A percentile compares a stretch with the other conserved stretches of the same genome.
phyloP scores from a whole-genome alignment of 805 yeast genomes.

The Soucietia sequanensis region DNA sequence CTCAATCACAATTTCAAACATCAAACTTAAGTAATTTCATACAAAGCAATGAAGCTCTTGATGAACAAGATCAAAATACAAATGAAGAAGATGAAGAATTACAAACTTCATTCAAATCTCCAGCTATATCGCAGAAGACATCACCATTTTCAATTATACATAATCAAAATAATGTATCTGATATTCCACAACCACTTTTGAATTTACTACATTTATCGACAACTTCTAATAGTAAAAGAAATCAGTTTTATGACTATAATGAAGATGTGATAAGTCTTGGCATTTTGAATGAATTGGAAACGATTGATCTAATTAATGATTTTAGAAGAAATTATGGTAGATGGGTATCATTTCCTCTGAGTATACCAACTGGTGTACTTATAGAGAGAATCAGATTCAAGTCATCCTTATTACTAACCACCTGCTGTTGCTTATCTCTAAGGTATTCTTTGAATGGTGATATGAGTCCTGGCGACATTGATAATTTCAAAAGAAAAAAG shows the following conservation, averaged over 20 bases:
- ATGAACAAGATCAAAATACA: neutral
- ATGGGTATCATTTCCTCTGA: slow-evolving; percentile 72
- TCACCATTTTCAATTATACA: slow-evolving; percentile 47
- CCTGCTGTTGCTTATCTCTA: slow-evolving; percentile 62
- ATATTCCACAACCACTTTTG: slow-evolving; percentile 35
- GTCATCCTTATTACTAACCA: slow-evolving; percentile 64
- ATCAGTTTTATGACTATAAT: slow-evolving; percentile 13
- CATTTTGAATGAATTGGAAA: slow-evolving; percentile 48
- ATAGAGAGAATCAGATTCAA: slow-evolving; percentile 46
- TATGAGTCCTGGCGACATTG: slow-evolving; percentile 23
- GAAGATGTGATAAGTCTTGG: slow-evolving; percentile 53
- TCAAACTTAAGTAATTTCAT: slow-evolving; percentile 1
- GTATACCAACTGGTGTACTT: slow-evolving; percentile 46
- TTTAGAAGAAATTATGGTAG: slow-evolving; percentile 70
- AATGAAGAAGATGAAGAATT: slow-evolving; percentile 4
- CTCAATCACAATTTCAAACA: neutral
- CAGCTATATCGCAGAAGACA: slow-evolving; percentile 34
- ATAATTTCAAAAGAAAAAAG: slow-evolving; percentile 17
- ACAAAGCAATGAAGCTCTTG: neutral
- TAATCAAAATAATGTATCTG: slow-evolving; percentile 24
- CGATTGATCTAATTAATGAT: slow-evolving; percentile 48
- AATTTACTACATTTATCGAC: slow-evolving; percentile 23
- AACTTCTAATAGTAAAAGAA: slow-evolving; percentile 7
- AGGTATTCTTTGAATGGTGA: slow-evolving; percentile 42
- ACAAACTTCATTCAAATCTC: slow-evolving; percentile 28